Percentiles rank a stretch among this genome's conserved stretches.
phyloP scores from a whole-genome alignment of 768 basidiomycete species.

The Auriculariales sp. region DNA sequence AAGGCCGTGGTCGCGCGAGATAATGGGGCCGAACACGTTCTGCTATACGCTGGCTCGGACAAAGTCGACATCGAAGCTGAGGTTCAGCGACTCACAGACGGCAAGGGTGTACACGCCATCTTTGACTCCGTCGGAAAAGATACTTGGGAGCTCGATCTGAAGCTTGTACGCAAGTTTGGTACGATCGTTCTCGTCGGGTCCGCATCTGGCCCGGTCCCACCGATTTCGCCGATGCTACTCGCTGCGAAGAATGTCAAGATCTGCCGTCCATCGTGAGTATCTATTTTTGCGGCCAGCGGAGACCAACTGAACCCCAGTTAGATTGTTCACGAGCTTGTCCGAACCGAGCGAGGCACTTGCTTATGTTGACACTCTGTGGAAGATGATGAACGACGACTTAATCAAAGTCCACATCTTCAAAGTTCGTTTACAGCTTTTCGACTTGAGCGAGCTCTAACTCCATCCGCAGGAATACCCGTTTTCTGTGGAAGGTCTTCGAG shows the following conservation, averaged over 20 bases:
- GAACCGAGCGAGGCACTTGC: too few species aligned
- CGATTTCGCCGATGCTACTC: conserved; percentile 61
- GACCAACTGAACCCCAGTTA: too few species aligned
- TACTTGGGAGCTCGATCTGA: conserved; percentile 74
- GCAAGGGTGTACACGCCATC: conserved; percentile 70
- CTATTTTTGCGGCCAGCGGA: too few species aligned
- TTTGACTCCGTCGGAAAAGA: conserved; percentile 97
- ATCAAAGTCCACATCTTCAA: too few species aligned
- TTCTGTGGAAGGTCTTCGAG: too few species aligned
- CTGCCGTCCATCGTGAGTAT: conserved; percentile 54
- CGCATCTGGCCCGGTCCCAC: conserved; percentile 72
- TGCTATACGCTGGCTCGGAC: conserved; percentile 42
- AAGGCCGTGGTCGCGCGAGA: conserved; percentile 71
- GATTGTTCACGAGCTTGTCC: too few species aligned
- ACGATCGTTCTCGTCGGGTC: conserved; percentile 86
- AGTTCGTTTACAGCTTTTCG: too few species aligned
- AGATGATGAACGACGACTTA: too few species aligned
- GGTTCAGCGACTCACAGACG: conserved; percentile 61
- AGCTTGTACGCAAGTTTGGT: conserved; percentile 70
- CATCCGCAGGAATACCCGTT: too few species aligned
- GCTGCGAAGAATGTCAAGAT: conserved; percentile 71
- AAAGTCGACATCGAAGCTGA: conserved; percentile 59
- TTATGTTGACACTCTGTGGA: too few species aligned
- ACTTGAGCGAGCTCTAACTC: too few species aligned
- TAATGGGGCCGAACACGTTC: conserved; percentile 77